Conservation (phyloP, 352 stramenopile species). For the Blastocystis hominis region DNA sequence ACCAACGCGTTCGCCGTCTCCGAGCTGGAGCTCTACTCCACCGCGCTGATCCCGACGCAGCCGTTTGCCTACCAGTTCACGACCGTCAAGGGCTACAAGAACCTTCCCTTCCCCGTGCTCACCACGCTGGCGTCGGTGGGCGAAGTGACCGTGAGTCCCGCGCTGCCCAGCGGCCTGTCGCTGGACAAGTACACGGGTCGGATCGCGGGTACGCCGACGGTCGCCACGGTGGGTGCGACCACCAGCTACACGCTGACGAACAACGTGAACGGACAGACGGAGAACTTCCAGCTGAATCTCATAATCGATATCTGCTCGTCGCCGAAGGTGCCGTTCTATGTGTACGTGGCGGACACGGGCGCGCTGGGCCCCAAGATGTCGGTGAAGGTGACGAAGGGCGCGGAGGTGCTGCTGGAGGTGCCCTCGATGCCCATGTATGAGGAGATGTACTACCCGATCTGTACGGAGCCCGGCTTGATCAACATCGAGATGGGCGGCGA, state of each 20-base stretch:
- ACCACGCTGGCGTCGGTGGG: background rate
- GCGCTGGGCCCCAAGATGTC: constrained; percentile 26
- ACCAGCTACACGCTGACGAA: constrained; percentile 25
- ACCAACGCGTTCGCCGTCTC: constrained; percentile 41
- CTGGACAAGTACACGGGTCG: constrained; percentile 35
- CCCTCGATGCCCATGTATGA: constrained; percentile 9
- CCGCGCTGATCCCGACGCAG: background rate
- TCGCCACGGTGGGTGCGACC: background rate
- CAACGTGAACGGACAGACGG: background rate
- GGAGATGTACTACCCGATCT: constrained; percentile 48
- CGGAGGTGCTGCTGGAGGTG: background rate
- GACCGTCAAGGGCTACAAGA: background rate
- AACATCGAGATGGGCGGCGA: background rate
- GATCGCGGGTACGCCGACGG: constrained; percentile 21
- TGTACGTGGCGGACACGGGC: background rate
- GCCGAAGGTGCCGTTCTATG: background rate
- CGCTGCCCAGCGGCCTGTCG: background rate
- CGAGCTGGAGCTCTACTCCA: constrained; percentile 33
- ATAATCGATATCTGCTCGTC: constrained; percentile 7
- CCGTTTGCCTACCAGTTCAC: constrained; percentile 19
- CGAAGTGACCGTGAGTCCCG: background rate
- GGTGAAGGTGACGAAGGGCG: background rate
- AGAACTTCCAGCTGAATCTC: background rate
- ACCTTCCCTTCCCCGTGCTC: constrained; percentile 25
- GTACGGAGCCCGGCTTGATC: background rate